Conservation (phyloP, 257 asterid species). For the Primulina huaijiensis region DNA sequence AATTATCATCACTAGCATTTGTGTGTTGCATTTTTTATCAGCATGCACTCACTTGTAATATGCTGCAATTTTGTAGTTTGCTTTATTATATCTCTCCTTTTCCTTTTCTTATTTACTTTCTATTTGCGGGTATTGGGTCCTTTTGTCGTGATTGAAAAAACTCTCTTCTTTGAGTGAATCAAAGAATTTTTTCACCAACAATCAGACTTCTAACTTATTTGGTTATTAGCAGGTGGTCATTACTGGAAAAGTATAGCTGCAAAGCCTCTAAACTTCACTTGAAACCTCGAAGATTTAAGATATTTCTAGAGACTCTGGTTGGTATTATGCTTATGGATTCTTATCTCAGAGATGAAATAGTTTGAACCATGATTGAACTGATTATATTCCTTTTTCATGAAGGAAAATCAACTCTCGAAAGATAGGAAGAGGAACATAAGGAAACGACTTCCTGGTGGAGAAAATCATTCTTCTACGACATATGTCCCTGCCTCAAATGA, state of each 20-base stretch:
- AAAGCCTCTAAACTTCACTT: conserved; percentile 98
- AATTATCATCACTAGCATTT: neutral
- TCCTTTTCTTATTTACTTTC: neutral
- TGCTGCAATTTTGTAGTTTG: neutral
- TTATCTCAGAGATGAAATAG: conserved; percentile 18
- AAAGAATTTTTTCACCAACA: conserved; percentile 3
- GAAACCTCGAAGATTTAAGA: conserved; percentile 97
- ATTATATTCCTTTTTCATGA: conserved; percentile 32
- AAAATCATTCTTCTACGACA: conserved; percentile 43
- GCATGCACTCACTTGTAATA: neutral
- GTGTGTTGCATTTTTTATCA: neutral
- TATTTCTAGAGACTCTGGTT: conserved; percentile 90
- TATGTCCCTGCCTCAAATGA: conserved; percentile 48
- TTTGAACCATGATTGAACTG: conserved; percentile 27
- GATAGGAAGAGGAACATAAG: conserved; percentile 82
- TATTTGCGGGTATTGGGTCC: conserved; percentile 6
- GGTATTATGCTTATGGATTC: conserved; percentile 31
- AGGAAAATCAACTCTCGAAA: conserved; percentile 95
- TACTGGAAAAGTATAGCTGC: conserved; percentile 96
- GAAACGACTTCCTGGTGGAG: conserved; percentile 63
- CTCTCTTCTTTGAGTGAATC: neutral
- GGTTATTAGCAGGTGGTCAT: conserved; percentile 78
- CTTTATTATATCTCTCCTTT: neutral
- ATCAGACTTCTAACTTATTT: conserved; percentile 20
- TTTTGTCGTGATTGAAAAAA: conserved; percentile 6